These are phyloP conservation scores for Geotrichum aggregatum DNA, from an alignment of 1,139 yeast species.

Conservation along the genomic window DNA sequence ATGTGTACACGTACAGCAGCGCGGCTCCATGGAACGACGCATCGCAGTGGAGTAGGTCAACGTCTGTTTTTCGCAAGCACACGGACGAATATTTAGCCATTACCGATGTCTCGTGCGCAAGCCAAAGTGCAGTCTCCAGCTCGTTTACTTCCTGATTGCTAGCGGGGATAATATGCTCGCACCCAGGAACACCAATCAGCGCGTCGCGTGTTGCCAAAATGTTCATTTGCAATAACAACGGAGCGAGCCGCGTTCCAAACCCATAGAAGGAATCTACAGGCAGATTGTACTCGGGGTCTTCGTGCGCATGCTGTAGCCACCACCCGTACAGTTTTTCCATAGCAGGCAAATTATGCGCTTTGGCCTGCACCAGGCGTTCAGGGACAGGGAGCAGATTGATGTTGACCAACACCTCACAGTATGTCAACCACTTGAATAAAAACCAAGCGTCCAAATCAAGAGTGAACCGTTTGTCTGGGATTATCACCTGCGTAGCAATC, in stretches of 20 bases:
- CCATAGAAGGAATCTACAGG: conserved; percentile 23
- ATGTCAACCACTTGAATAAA: conserved; percentile 23
- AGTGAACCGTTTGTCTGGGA: conserved; percentile 18
- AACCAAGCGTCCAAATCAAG: conserved; percentile 19
- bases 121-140: conserved; percentile 17
- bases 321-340: conserved; percentile 18
- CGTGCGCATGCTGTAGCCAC: conserved; percentile 19
- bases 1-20: conserved; percentile 20
- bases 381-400: conserved; percentile 16
- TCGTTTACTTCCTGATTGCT: conserved; percentile 11
- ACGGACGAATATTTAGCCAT: conserved; percentile 12
- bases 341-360: conserved; percentile 17
- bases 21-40: conserved; percentile 22
- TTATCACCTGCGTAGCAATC: conserved; percentile 21
- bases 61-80: conserved; percentile 11
- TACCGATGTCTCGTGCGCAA: conserved; percentile 9
- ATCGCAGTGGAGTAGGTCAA: conserved; percentile 22
- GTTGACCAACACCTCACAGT: conserved; percentile 18
- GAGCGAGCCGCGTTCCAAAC: conserved; percentile 18
- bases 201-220: conserved; percentile 13
- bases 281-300: conserved; percentile 20
- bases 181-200: background rate
- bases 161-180: conserved; percentile 3
- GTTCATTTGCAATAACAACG: conserved; percentile 19
- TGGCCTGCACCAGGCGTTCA: conserved; percentile 12